Evolutionary conservation across 129 eudicot species (phyloP).

Genomic region (Pittosporum tobira): DNA sequence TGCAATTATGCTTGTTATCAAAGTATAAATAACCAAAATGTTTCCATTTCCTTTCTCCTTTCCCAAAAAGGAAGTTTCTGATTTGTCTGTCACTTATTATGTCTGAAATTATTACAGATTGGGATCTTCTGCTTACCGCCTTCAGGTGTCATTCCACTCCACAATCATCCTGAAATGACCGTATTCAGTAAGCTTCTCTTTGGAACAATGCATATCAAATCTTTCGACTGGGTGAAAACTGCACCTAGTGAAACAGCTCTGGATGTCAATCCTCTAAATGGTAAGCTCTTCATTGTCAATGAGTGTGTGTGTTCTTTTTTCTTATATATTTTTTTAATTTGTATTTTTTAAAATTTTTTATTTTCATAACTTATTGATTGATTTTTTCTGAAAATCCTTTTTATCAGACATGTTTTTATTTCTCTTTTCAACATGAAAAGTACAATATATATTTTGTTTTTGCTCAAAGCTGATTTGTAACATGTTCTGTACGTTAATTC

Average conservation of each 20-base stretch:
- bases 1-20: not conserved
- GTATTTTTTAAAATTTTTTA: too few relatives aligned
- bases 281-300: constrained; percentile 19
- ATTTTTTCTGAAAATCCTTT: too few relatives aligned
- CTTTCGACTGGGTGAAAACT: constrained; percentile 66
- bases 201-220: constrained; percentile 80
- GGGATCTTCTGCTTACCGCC: constrained; percentile 92
- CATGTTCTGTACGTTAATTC: too few relatives aligned
- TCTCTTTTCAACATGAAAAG: too few relatives aligned
- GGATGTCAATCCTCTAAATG: constrained; percentile 20
- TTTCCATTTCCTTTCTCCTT: not conserved
- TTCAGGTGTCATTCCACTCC: constrained; percentile 73
- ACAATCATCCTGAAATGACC: constrained; percentile 92
- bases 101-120: constrained; percentile 34
- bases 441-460: too few relatives aligned
- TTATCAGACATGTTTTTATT: too few relatives aligned
- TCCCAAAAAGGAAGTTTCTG: not conserved
- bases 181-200: constrained; percentile 83
- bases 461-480: too few relatives aligned
- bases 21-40: not conserved
- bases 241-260: constrained; percentile 9
- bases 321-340: too few relatives aligned
- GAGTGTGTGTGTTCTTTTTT: not conserved
- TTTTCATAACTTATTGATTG: too few relatives aligned
- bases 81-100: not conserved